Evolutionary conservation across 768 basidiomycete genomes (phyloP), one percentile per base, ranked within the genome.

Genomic region (Amanita thiersii): DNA sequence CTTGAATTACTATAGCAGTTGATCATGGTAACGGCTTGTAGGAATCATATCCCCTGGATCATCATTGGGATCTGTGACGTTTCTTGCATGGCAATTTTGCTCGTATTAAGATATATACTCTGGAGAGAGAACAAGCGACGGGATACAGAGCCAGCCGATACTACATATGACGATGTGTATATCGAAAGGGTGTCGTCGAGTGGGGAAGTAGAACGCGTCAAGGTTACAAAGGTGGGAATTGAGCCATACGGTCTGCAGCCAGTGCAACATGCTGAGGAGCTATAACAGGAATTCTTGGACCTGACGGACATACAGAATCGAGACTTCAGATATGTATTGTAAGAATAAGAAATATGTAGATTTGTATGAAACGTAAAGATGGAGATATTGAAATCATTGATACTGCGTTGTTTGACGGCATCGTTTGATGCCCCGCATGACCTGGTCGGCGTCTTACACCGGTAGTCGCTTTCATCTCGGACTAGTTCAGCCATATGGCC

Each of bases 11-110:
- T 4, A 21, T 26, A 10, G 44, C 10, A 11, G 8, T n/a, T n/a
- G n/a, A n/a, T n/a, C n/a, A n/a, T n/a, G n/a, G n/a, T n/a, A n/a
- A n/a, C n/a, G n/a, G 39, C 17, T 39, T 38, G 44, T 46, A 81
- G 82, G 36, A 83, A 86, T 49, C 79, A 70, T 43, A 56, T 87
- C 20, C 86, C 86, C 2, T 89, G 87, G 86, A 72, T 72, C 39
- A 69, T 88, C 50, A 87, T 88, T 42, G 75, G 80, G 2, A 54
- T 77, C 39, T 82, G 80, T 59, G 79, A 81, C 53, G 46, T 63
- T 8, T 45, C 56, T 21, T 79, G 79, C 56, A 77, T 80, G 33
- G 20, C 62, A 9, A 40, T 67, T 5, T 45, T 69, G 11, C 61
- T 78, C 17, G 18, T 54, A 26, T 74, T 88, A 44, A 76, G 82